These are phyloP conservation scores for Trichoderma sp. DNA, from an alignment of 2,329 filamentous ascomycete genomes.

Conservation along the genomic window DNA sequence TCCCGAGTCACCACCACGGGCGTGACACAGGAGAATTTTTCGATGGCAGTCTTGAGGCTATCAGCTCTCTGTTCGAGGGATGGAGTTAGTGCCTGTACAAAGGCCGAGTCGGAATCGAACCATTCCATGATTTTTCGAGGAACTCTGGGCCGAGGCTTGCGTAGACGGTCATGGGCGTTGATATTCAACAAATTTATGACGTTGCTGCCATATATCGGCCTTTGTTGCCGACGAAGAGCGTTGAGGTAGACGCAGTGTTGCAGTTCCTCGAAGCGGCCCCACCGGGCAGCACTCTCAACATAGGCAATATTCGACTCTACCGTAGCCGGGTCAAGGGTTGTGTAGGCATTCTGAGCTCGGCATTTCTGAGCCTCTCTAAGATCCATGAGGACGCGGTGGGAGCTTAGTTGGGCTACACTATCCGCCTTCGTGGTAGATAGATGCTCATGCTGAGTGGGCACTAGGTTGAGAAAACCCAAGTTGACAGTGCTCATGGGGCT, in stretches of 20 bases:
- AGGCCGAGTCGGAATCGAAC: constrained; percentile 68
- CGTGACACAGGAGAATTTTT: constrained; percentile 89
- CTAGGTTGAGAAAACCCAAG: constrained; percentile 74
- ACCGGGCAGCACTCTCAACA: constrained; percentile 68
- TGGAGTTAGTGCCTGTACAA: constrained; percentile 66
- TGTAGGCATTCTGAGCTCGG: constrained; percentile 55
- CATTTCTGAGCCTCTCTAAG: constrained; percentile 69
- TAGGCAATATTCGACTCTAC: constrained; percentile 68
- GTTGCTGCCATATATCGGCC: constrained; percentile 76
- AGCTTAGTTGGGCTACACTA: constrained; percentile 63
- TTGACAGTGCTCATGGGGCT: constrained; percentile 64
- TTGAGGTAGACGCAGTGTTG: constrained; percentile 81
- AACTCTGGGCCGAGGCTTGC: constrained; percentile 58
- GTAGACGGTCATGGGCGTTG: constrained; percentile 56
- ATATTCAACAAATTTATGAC: constrained; percentile 74
- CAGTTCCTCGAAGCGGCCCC: constrained; percentile 71
- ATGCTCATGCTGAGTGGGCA: constrained; percentile 68
- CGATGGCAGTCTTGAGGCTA: constrained; percentile 70
- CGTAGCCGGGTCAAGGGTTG: constrained; percentile 61
- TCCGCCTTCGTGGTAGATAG: constrained; percentile 55
- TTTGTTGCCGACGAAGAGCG: constrained; percentile 73
- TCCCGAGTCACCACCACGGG: constrained; percentile 83
- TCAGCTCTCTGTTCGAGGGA: constrained; percentile 72
- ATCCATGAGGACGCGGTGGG: constrained; percentile 66
- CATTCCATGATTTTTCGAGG: constrained; percentile 67